Evolutionary conservation across 2,329 filamentous ascomycete genomes (phyloP).

Genomic region (Cordyceps tenuipes): DNA sequence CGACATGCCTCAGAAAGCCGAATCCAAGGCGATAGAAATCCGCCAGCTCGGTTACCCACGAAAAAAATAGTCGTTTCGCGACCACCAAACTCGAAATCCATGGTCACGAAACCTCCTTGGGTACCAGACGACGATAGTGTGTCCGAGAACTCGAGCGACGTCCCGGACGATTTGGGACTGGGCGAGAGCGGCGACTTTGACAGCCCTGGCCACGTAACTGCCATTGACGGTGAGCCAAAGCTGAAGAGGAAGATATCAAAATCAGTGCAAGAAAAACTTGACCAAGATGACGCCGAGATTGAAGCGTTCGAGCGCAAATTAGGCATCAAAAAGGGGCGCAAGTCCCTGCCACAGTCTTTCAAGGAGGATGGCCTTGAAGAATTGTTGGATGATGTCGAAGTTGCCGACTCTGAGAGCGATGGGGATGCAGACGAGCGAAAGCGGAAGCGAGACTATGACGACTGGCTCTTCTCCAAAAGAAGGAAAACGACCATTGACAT

Average conservation of each 20-base stretch:
- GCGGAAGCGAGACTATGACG: constrained; percentile 46
- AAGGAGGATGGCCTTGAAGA: constrained; percentile 77
- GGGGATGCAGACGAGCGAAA: constrained; percentile 54
- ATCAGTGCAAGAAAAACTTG: constrained; percentile 53
- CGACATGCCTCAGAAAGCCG: constrained; percentile 11
- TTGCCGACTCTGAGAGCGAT: constrained; percentile 35
- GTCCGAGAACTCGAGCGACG: neutral
- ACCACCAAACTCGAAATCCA: neutral
- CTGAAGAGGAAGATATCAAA: constrained; percentile 24
- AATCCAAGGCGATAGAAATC: constrained; percentile 13
- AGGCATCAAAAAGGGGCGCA: constrained; percentile 69
- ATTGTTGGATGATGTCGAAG: constrained; percentile 59
- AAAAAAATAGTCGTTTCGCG: constrained; percentile 2
- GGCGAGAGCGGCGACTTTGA: constrained; percentile 19
- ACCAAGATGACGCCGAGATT: constrained; percentile 82
- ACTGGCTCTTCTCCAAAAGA: constrained; percentile 53
- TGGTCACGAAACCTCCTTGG: neutral
- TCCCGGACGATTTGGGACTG: constrained; percentile 9
- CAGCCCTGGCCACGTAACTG: constrained; percentile 15
- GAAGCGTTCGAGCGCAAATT: constrained; percentile 79
- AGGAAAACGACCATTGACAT: constrained; percentile 30
- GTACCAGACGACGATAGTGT: constrained; percentile 1
- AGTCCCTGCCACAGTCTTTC: constrained; percentile 63
- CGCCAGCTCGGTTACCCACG: neutral
- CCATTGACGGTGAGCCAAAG: constrained; percentile 18